Conservation (phyloP, 129 eudicot genomes). For the Heracleum sosnowskyi region DNA sequence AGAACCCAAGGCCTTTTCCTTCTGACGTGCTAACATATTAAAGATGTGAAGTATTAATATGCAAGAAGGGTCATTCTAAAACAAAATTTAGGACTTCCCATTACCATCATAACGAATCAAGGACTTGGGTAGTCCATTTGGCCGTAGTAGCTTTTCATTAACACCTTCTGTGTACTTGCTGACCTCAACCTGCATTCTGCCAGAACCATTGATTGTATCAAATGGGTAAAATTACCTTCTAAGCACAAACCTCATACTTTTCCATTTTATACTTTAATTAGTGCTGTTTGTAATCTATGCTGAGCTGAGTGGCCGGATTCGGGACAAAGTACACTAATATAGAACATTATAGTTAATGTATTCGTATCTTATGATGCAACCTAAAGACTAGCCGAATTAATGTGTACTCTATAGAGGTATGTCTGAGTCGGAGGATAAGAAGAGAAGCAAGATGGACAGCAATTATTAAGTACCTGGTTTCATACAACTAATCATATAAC, state of each 20-base stretch:
- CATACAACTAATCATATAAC: too few relatives aligned
- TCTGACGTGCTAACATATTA: conserved; percentile 80
- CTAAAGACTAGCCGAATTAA: too few relatives aligned
- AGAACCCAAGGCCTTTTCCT: conserved; percentile 82
- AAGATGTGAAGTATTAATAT: conserved; percentile 10
- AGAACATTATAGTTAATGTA: too few relatives aligned
- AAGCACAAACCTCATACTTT: neutral
- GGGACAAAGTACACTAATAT: too few relatives aligned
- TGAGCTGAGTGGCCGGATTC: too few relatives aligned
- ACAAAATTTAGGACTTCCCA: neutral
- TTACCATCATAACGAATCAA: conserved; percentile 93
- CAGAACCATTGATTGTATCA: conserved; percentile 1
- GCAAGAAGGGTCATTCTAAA: neutral
- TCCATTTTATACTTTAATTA: neutral
- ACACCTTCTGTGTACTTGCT: conserved; percentile 96
- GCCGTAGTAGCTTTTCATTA: conserved; percentile 69
- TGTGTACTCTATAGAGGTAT: too few relatives aligned
- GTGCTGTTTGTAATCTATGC: too few relatives aligned
- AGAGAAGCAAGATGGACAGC: too few relatives aligned
- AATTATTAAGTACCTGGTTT: too few relatives aligned
- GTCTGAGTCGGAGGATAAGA: too few relatives aligned
- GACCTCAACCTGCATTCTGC: conserved; percentile 99
- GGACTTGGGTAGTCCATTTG: conserved; percentile 92
- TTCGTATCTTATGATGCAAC: too few relatives aligned
- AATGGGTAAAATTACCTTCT: neutral